Evolutionary conservation across 129 eudicot species (phyloP).

Genomic region (Smallanthus sonchifolius): DNA sequence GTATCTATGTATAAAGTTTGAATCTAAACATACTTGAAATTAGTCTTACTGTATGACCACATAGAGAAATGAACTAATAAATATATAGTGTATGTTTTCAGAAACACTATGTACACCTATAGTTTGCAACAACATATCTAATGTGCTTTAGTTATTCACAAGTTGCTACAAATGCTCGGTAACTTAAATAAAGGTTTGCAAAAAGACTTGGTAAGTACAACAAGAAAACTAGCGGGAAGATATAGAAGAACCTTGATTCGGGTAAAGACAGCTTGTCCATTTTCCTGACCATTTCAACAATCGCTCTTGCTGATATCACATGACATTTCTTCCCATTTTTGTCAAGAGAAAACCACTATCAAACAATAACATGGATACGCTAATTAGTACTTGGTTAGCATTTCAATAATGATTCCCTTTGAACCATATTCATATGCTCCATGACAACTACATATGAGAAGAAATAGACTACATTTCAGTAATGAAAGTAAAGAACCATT

Average conservation of each 20-base stretch:
- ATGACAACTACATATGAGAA: background rate
- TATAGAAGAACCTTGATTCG: constrained; percentile 9
- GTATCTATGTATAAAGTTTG: too few species aligned
- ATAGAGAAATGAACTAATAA: background rate
- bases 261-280: background rate
- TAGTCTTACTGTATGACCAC: background rate
- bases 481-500: background rate
- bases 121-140: background rate
- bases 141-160: too few species aligned
- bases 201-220: background rate
- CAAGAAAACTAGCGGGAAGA: background rate
- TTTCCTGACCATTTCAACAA: background rate
- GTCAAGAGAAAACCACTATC: constrained; percentile 14
- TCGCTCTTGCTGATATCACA: background rate
- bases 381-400: background rate
- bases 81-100: background rate
- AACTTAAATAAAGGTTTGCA: too few species aligned
- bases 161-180: too few species aligned
- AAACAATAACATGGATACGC: background rate
- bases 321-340: constrained; percentile 19
- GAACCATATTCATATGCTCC: background rate
- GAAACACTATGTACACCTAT: background rate
- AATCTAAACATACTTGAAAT: too few species aligned
- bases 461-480: background rate
- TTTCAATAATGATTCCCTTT: background rate